These are phyloP conservation scores for Mariannaea elegans DNA, from an alignment of 2,329 filamentous ascomycete genomes.

Conservation along the genomic window DNA sequence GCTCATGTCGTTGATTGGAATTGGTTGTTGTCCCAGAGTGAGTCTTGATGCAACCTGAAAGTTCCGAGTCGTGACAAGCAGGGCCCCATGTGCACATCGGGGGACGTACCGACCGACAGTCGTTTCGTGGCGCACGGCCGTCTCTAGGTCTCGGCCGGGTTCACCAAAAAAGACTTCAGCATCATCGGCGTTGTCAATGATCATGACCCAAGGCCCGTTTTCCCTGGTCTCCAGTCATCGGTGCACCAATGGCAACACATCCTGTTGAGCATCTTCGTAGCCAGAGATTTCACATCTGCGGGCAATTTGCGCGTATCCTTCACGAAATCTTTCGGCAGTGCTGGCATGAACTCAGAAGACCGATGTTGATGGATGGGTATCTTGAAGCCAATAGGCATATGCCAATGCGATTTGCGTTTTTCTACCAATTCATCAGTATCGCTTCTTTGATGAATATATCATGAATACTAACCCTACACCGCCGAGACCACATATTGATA, in stretches of 20 bases:
- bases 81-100: too few species aligned
- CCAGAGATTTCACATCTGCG: conserved; percentile 38
- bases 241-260: conserved; percentile 39
- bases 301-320: conserved; percentile 45
- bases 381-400: conserved; percentile 25
- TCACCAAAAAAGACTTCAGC: conserved; percentile 23
- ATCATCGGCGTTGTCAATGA: conserved; percentile 37
- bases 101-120: too few species aligned
- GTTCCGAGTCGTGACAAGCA: too few species aligned
- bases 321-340: conserved; percentile 38
- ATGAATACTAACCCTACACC: conserved; percentile 28
- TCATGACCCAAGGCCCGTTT: conserved; percentile 23
- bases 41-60: too few species aligned
- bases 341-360: conserved; percentile 48
- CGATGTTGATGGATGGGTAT: conserved; percentile 19
- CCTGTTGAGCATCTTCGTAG: conserved; percentile 31
- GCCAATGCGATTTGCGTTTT: conserved; percentile 30
- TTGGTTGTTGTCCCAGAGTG: not conserved
- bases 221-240: conserved; percentile 40
- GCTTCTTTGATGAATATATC: not conserved
- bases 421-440: not conserved
- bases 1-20: conserved; percentile 43
- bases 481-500: conserved; percentile 25
- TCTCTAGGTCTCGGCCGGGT: too few species aligned
- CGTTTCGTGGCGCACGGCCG: too few species aligned